Evolutionary conservation across 371 early-diverging fungal species (phyloP).

Genomic region (Chytridium lagenaria): DNA sequence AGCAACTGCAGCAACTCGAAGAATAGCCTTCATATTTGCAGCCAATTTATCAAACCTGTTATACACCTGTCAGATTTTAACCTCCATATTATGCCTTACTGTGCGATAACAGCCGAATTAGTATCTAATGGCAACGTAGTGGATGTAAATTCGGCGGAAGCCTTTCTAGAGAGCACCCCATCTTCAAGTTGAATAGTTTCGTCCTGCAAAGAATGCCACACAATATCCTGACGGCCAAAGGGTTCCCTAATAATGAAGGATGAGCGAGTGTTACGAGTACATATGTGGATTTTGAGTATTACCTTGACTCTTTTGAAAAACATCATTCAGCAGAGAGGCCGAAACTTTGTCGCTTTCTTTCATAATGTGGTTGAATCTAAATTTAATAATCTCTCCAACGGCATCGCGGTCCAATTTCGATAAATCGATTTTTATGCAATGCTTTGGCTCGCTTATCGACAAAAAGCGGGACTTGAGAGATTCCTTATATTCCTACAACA

Average conservation of each 20-base stretch:
- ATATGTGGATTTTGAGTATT: too few species aligned
- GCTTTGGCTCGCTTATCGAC: not conserved
- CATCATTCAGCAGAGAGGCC: slow-evolving; percentile 13
- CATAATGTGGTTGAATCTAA: not conserved
- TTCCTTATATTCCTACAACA: slow-evolving; percentile 19
- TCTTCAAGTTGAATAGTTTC: slow-evolving; percentile 1
- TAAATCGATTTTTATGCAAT: not conserved
- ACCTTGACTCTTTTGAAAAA: slow-evolving; percentile 27
- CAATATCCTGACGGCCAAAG: slow-evolving; percentile 15
- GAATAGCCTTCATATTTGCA: slow-evolving; percentile 20
- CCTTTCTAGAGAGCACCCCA: slow-evolving; percentile 2
- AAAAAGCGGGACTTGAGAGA: not conserved
- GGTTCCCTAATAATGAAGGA: slow-evolving; percentile 9
- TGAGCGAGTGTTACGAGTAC: too few species aligned
- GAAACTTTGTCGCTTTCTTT: not conserved
- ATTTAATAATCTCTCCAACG: slow-evolving; percentile 19
- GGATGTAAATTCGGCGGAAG: not conserved
- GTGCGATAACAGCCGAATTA: slow-evolving; percentile 25
- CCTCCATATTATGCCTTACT: slow-evolving; percentile 11
- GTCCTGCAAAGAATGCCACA: slow-evolving; percentile 11
- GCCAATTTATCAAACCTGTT: slow-evolving; percentile 32
- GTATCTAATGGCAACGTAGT: slow-evolving; percentile 16
- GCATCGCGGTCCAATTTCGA: slow-evolving; percentile 12
- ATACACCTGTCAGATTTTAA: slow-evolving; percentile 3
- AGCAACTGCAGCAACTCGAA: slow-evolving; percentile 21